These are phyloP conservation scores for Boletus eberwhitei DNA, from an alignment of 768 basidiomycete species.

Conservation along the genomic window DNA sequence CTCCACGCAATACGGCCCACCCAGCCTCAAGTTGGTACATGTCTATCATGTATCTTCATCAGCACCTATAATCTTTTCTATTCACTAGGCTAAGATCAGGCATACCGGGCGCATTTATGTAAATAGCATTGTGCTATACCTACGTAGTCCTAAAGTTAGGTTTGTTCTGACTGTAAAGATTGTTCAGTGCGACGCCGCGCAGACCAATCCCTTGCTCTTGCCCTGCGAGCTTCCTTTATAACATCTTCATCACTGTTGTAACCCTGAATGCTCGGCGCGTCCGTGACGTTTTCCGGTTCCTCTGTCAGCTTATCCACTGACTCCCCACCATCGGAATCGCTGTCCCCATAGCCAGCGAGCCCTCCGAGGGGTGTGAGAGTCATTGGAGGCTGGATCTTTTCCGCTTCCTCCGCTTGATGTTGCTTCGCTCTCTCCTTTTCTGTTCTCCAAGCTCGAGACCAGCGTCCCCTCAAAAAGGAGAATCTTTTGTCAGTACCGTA, in stretches of 20 bases:
- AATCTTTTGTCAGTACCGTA: conserved; percentile 77
- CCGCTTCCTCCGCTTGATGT: conserved; percentile 21
- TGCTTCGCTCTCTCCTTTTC: conserved; percentile 47
- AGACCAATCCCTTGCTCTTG: conserved; percentile 57
- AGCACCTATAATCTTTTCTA: background rate
- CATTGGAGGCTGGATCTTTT: conserved; percentile 11
- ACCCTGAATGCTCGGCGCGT: background rate
- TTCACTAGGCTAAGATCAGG: too few relatives aligned
- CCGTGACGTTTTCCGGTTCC: background rate
- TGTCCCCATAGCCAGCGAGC: conserved; percentile 58
- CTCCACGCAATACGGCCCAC: background rate
- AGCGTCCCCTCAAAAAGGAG: conserved; percentile 76
- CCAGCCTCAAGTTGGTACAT: background rate
- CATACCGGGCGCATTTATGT: background rate
- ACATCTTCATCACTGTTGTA: conserved; percentile 13
- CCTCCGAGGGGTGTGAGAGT: conserved; percentile 40
- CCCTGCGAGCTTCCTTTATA: conserved; percentile 45
- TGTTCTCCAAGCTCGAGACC: conserved; percentile 60
- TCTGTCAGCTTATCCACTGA: conserved; percentile 25
- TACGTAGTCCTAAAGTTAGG: background rate
- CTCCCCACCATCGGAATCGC: conserved; percentile 41
- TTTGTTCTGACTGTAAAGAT: conserved; percentile 6
- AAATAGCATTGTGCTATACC: background rate
- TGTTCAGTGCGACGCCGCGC: conserved; percentile 42
- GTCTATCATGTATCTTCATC: background rate